Conservation (phyloP, 352 stramenopile genomes). For the Albugo laibachii region DNA sequence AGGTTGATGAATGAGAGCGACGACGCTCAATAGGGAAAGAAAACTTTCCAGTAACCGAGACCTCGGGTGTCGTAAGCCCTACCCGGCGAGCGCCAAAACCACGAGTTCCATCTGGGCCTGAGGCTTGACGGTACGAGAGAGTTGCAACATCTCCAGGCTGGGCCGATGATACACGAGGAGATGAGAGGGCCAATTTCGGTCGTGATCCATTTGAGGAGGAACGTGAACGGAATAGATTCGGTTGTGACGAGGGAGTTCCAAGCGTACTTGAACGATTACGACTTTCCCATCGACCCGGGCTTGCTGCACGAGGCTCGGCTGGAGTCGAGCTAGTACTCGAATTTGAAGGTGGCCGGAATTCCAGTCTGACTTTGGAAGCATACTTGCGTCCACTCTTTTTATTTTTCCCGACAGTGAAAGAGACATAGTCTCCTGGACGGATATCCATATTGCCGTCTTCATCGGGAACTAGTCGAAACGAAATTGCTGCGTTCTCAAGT, state of each 20-base stretch:
- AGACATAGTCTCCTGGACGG: conserved; percentile 68
- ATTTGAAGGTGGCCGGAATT: conserved; percentile 58
- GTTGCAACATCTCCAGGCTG: conserved; percentile 8
- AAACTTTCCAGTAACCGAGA: too few relatives aligned
- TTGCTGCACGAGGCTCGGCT: background rate
- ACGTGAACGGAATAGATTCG: conserved; percentile 23
- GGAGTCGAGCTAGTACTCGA: conserved; percentile 17
- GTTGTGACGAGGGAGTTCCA: conserved; percentile 14
- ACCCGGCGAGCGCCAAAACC: conserved; percentile 58
- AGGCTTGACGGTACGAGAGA: conserved; percentile 43
- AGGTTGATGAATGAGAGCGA: background rate
- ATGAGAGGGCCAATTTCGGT: conserved; percentile 37
- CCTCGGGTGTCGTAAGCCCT: conserved; percentile 3
- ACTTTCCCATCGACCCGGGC: background rate
- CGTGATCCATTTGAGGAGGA: conserved; percentile 38
- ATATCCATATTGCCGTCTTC: conserved; percentile 77
- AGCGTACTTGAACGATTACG: conserved; percentile 37
- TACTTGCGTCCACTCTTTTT: conserved; percentile 81
- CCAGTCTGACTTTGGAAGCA: conserved; percentile 73
- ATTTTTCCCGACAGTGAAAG: conserved; percentile 79
- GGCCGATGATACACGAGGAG: conserved; percentile 16
- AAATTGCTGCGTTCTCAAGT: conserved; percentile 70
- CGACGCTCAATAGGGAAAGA: background rate
- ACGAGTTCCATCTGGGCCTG: conserved; percentile 56
- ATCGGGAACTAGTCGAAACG: conserved; percentile 73